Base-by-base conservation (phyloP, 495 filamentous ascomycete genomes). In the Rostrohypoxylon terebratum region DNA sequence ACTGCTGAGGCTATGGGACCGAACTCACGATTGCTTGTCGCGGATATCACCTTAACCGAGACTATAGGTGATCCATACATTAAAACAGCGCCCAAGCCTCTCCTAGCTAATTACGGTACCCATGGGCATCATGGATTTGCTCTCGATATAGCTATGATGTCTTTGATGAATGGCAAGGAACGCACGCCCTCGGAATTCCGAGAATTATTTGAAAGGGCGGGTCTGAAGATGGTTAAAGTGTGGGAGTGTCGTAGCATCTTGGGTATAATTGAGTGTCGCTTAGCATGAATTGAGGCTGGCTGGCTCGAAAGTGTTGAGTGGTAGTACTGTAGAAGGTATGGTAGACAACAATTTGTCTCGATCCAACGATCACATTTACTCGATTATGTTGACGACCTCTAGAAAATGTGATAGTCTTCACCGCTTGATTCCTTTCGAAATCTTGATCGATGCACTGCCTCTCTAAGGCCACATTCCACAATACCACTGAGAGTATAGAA, bases 21-120 rank as follows among this genome's bases (percentile, higher is more conserved):
- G 14, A 72, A 72, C 9, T 83, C 81, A 9, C 76, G 78, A 20
- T 67, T 83, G 33, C 73, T 83, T 1, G 78, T 82, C 64, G 80
- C 79, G 64, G 80, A 83, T 23, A 79, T 78, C 44, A 74, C 80
- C 9, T 75, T 83, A 76, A 81, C 76, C 60, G 80, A 80, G 34
- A 83, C 81, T 13, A 25, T 79, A 18, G 78, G 77, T 50, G 75
- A 66, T 34, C 59, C 73, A 1, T 77, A 78, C 28, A 68, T 80
- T 20, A 18, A 68, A 11, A 51, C 80, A 9, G 80, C 81, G 3
- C 80, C 80, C 3, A 58, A 69, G 11, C 80, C 80, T 0, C 68
- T 83, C 18, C 68, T 80, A 8, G 77, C 78, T 31, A 83, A 83
- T 71, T 83, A 79, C 54, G 78, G 79, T 0, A 62, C 76, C 18